Evolutionary conservation across 257 asterid species (phyloP), one percentile per base, ranked within the genome.

Genomic region (Solanum ossicruentum): DNA sequence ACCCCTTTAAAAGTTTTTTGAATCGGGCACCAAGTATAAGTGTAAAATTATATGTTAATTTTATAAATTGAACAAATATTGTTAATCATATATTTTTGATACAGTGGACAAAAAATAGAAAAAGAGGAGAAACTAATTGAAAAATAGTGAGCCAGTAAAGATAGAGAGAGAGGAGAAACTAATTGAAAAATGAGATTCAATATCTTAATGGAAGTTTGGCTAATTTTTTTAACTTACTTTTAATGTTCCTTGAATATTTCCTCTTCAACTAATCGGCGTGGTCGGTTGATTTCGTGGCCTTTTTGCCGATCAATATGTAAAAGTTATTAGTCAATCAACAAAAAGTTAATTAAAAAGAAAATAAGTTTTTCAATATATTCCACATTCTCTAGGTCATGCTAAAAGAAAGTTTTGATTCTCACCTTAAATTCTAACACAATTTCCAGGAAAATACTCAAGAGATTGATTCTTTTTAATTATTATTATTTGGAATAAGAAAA

Each of bases 231-330:
- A 8, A 60, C 69, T 41, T 21, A 57, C 51, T 36, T 45, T 65
- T 58, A 8, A 78, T 61, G 57, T 80, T 80, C 71, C 52, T 56
- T 47, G 80, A 80, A 79, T 55, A 54, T 80, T 60, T 61, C 39
- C 16, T 55, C 41, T 56, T 39, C 49, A 43, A 84, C 84, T 70
- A 61, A 60, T 28, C 71, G 32, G 84, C 39, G 8, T 79, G 88
- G 84, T 85, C 88, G 86, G 85, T 82, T 43, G 65, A 80, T 56
- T 75, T 86, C 73, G 85, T 82, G 88, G 86, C 65, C 87, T 63
- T 79, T 36, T 75, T 58, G 55, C 72, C 85, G 49, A 47, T 80
- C 84, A 84, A 56, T 65, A 79, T 32, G 71, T 83, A 54, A 82
- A 82, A 51, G 71, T 58, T 70, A 41, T 47, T 2, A 63, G 15